phyloP scores from a whole-genome alignment of 2,329 filamentous ascomycete genomes.

The Colletotrichum noveboracense region DNA sequence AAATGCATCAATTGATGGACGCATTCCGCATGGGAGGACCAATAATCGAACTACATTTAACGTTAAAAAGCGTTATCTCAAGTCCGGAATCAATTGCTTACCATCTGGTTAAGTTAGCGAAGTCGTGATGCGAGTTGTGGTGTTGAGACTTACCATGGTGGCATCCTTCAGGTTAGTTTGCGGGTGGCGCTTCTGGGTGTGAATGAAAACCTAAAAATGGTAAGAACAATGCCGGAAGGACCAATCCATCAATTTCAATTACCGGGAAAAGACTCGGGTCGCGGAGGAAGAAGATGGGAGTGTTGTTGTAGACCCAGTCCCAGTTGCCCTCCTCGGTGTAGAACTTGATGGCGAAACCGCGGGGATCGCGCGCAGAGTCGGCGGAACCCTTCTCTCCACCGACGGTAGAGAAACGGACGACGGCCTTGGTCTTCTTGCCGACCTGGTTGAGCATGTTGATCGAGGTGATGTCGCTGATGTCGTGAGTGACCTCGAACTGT shows the following conservation, averaged over 20 bases:
- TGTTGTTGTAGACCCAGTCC: constrained; percentile 80
- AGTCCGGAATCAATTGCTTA: not conserved
- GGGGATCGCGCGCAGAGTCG: constrained; percentile 74
- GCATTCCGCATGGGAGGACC: constrained; percentile 43
- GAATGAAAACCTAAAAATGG: constrained; percentile 62
- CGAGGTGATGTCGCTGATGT: constrained; percentile 59
- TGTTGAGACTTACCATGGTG: constrained; percentile 50
- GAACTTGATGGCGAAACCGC: constrained; percentile 76
- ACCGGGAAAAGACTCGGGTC: constrained; percentile 76
- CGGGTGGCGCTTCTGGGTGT: constrained; percentile 79
- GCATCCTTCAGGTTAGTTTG: constrained; percentile 74
- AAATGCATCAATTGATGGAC: constrained; percentile 70
- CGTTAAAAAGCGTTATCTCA: constrained; percentile 36
- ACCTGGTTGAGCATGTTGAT: constrained; percentile 60
- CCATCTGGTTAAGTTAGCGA: constrained; percentile 2
- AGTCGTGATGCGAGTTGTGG: not conserved
- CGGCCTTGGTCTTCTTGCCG: constrained; percentile 72
- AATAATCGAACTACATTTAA: not conserved
- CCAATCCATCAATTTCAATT: not conserved
- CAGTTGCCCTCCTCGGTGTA: constrained; percentile 73
- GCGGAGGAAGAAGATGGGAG: constrained; percentile 77
- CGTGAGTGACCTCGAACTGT: constrained; percentile 48
- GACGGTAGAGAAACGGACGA: constrained; percentile 77
- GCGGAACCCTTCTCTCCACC: constrained; percentile 75
- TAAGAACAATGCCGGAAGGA: not conserved